Evolutionary conservation across 2,329 filamentous ascomycete species (phyloP), one percentile per base, ranked within the genome.

Genomic region (Neonectria ditissima): DNA sequence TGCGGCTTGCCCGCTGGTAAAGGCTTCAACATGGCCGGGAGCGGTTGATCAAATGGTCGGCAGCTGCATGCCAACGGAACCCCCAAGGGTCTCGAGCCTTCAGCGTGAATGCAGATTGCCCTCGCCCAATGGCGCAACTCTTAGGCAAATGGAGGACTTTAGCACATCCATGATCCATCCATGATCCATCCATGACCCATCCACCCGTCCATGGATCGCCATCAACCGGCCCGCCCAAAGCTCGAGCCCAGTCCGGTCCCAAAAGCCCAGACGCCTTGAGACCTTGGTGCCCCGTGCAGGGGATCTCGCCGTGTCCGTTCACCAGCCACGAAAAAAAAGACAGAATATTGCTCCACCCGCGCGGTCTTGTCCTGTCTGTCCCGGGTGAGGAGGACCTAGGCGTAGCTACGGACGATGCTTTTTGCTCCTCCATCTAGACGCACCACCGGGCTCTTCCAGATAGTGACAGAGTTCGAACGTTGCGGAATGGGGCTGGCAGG

Each of bases 261-360:
- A 28, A 30, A 39, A 59, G 37, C 16, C 56, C 50, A 53, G 61
- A 52, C 55, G 51, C 44, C 51, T 22, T 47, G 60, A 57, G n/a
- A 43, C 48, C 37, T 50, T 18, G 50, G 50, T 55, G 60, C 60
- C 53, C 50, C 51, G 55, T 59, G 51, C 55, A 50, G 44, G 44
- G 41, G 34, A 20, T 18, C 24, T 53, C 54, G 54, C 59, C 30
- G 32, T 34, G 59, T 56, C 59, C 45, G 52, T 56, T 28, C 22
- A 51, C 44, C 32, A 55, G 59, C 52, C 52, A 55, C 44, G 28
- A 34, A 18, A 34, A 37, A 34, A 18, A 34, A 34, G 28, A 34
- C 30, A 26, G 37, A 7, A 22, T 6, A 6, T 5, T 45, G 37
- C 18, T 28, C 37, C 4, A 24, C 34, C 2, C 18, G 11, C 11